phyloP scores from a whole-genome alignment of 805 yeast species.

The Maudiozyma pseudohumilis region DNA sequence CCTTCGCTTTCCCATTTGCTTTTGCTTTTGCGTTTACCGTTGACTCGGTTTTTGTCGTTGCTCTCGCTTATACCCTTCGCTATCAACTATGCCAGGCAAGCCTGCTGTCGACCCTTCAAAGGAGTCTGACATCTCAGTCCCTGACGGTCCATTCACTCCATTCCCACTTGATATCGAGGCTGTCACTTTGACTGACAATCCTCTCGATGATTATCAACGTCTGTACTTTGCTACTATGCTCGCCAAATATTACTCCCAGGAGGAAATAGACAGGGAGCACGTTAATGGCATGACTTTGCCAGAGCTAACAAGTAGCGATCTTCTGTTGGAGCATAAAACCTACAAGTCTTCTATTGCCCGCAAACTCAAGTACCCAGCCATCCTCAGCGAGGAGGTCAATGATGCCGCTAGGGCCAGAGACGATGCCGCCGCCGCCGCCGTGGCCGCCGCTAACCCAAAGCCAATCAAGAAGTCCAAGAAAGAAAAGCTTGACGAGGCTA shows the following conservation, averaged over 20 bases:
- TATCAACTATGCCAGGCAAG: too few relatives aligned
- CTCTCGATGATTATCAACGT: constrained; percentile 28
- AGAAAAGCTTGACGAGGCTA: too few relatives aligned
- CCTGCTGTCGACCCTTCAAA: too few relatives aligned
- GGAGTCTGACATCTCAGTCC: too few relatives aligned
- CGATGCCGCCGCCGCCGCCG: background rate
- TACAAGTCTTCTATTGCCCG: constrained; percentile 21
- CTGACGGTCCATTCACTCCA: constrained; percentile 33
- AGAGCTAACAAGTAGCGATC: too few relatives aligned
- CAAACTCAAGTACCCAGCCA: constrained; percentile 8
- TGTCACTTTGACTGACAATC: constrained; percentile 15
- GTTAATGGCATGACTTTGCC: too few relatives aligned
- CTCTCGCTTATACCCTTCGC: too few relatives aligned
- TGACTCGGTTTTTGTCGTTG: too few relatives aligned
- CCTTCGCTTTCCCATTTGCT: too few relatives aligned
- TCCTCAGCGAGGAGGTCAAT: constrained; percentile 1
- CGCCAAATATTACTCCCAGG: constrained; percentile 1
- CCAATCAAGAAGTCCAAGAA: too few relatives aligned
- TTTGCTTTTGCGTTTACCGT: too few relatives aligned
- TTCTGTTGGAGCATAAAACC: constrained; percentile 1
- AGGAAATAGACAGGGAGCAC: background rate
- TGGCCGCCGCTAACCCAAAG: background rate
- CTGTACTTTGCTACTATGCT: constrained; percentile 17
- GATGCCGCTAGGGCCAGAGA: background rate
- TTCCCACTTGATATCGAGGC: constrained; percentile 14